Evolutionary conservation across 352 stramenopile genomes (phyloP).

Genomic region (Thalassiosira hispida): DNA sequence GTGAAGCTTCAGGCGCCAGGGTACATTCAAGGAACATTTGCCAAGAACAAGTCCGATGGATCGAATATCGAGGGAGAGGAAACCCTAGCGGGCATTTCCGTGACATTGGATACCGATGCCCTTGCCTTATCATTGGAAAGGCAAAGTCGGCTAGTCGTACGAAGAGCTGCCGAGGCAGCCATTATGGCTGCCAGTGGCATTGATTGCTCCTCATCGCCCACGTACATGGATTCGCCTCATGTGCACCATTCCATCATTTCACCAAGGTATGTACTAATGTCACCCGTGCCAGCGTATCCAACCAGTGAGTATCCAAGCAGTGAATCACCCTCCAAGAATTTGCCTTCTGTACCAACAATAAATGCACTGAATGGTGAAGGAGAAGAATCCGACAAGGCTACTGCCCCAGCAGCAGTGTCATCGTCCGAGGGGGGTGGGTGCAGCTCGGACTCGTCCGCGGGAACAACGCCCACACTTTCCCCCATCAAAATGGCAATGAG

Average conservation of each 20-base stretch:
- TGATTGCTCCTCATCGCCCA: constrained; percentile 4
- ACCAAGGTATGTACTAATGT: constrained; percentile 53
- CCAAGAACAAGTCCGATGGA: constrained; percentile 11
- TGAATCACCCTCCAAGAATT: not conserved
- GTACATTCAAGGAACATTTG: constrained; percentile 76
- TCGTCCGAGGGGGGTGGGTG: constrained; percentile 16
- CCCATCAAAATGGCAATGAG: constrained; percentile 12
- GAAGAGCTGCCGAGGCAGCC: constrained; percentile 56
- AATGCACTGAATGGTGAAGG: constrained; percentile 1
- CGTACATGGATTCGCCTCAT: constrained; percentile 14
- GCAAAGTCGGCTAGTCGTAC: constrained; percentile 70
- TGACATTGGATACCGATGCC: constrained; percentile 76
- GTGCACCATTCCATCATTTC: constrained; percentile 44
- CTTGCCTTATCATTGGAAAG: constrained; percentile 76
- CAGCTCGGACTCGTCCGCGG: constrained; percentile 35
- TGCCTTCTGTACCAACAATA: constrained; percentile 9
- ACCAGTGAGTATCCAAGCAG: not conserved
- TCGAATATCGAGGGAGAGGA: constrained; percentile 40
- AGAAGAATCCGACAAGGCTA: constrained; percentile 9
- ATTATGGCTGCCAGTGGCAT: constrained; percentile 36
- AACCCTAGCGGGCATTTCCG: constrained; percentile 54
- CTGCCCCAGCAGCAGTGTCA: constrained; percentile 27
- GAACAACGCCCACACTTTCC: constrained; percentile 20
- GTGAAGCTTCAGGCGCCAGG: constrained; percentile 78
- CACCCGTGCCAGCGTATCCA: constrained; percentile 22